These are phyloP conservation scores for Aspergillus sp. DNA, from an alignment of 2,329 filamentous ascomycete species.

Conservation along the genomic window DNA sequence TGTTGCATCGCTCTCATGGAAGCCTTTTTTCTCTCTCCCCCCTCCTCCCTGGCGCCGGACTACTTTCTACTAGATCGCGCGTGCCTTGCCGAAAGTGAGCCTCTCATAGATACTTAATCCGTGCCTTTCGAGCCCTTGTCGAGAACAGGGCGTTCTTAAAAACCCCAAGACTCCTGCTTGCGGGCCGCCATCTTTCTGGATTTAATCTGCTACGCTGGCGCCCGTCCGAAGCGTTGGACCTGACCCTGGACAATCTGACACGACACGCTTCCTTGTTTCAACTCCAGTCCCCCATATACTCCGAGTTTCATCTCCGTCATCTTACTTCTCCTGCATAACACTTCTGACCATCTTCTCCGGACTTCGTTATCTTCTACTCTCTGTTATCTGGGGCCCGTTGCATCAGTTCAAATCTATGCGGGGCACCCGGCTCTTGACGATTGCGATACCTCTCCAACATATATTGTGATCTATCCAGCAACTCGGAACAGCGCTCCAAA, in stretches of 20 bases:
- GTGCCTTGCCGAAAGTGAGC: slow-evolving; percentile 9
- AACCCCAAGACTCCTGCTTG: not conserved
- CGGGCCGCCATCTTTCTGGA: not conserved
- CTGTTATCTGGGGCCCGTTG: not conserved
- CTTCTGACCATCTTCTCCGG: not conserved
- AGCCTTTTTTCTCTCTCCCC: not conserved
- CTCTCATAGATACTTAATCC: slow-evolving; percentile 4
- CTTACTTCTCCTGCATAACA: not conserved
- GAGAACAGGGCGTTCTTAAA: not conserved
- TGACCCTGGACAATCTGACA: not conserved
- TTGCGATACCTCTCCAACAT: not conserved
- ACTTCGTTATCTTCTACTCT: not conserved
- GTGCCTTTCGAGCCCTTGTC: slow-evolving; percentile 4
- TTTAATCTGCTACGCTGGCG: slow-evolving; percentile 1
- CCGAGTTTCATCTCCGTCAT: slow-evolving; percentile 10
- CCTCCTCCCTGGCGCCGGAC: slow-evolving; percentile 3
- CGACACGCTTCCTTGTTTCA: slow-evolving; percentile 10
- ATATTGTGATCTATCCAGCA: slow-evolving; percentile 3
- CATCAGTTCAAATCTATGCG: not conserved
- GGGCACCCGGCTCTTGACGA: not conserved
- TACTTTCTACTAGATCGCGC: slow-evolving; percentile 7
- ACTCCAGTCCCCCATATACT: slow-evolving; percentile 1
- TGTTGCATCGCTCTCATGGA: not conserved
- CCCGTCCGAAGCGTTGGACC: not conserved
- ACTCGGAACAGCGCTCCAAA: not conserved